Percentiles rank a stretch among this genome's conserved stretches.
Conservation (phyloP, 306 rosid genomes). For the Quercus engelmannii region DNA sequence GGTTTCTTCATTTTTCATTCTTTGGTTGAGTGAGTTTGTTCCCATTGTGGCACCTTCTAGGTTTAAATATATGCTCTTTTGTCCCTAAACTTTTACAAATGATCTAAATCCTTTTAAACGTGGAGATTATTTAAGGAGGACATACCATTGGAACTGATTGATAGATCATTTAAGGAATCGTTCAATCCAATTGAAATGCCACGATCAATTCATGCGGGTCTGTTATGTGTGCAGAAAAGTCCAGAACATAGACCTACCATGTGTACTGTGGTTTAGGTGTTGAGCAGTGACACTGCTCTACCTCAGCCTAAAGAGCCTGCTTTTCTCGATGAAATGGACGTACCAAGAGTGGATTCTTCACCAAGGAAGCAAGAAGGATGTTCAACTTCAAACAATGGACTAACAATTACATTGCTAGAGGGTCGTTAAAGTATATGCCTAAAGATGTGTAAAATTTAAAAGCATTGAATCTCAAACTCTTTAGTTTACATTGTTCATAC, state of each 20-base stretch:
- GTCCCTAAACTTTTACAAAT: not conserved
- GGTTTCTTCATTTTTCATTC: too few species aligned
- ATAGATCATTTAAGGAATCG: too few species aligned
- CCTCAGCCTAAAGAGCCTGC: constrained; percentile 47
- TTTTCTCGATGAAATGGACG: constrained; percentile 13
- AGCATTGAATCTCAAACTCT: too few species aligned
- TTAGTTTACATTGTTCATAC: too few species aligned
- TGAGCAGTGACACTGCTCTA: constrained; percentile 35
- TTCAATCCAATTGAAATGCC: not conserved
- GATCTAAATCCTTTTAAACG: not conserved
- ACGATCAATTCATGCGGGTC: too few species aligned
- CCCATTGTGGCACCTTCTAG: not conserved
- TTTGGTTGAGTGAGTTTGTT: not conserved
- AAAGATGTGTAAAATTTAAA: not conserved
- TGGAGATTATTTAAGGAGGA: too few species aligned
- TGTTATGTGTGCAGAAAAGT: not conserved
- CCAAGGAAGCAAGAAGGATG: not conserved
- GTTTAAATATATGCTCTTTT: not conserved
- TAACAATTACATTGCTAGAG: constrained; percentile 18
- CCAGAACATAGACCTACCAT: constrained; percentile 43
- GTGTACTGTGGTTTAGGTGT: constrained; percentile 39
- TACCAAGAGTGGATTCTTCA: constrained; percentile 1
- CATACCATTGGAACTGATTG: too few species aligned
- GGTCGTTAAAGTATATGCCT: constrained; percentile 11
- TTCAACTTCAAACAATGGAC: constrained; percentile 20